Percentiles rank a stretch among this genome's conserved stretches.
Conservation (phyloP, 768 basidiomycete species). For the Guyanaporus albipodus region DNA sequence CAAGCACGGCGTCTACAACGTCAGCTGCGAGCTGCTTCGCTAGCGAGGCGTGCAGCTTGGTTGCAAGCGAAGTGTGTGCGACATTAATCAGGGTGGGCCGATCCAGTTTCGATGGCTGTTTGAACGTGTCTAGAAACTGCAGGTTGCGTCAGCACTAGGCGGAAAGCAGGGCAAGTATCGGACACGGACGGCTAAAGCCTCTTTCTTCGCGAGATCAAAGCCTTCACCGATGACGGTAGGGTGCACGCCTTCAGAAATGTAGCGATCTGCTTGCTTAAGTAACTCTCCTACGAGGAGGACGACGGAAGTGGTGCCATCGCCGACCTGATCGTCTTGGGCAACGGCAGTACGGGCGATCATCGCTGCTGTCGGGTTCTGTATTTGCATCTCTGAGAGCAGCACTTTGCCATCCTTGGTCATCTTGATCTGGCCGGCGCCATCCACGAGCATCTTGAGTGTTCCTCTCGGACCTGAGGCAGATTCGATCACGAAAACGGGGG, state of each 20-base stretch:
- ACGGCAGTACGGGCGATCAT: conserved; percentile 99
- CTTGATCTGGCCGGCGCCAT: conserved; percentile 97
- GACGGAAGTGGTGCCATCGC: conserved; percentile 97
- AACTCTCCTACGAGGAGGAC: conserved; percentile 94
- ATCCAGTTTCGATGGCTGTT: conserved; percentile 72
- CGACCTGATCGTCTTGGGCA: conserved; percentile 98
- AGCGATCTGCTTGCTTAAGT: conserved; percentile 96
- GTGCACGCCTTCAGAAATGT: conserved; percentile 96
- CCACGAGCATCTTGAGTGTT: conserved; percentile 99
- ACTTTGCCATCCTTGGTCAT: conserved; percentile 99
- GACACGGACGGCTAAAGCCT: conserved; percentile 71
- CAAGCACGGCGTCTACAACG: conserved; percentile 91
- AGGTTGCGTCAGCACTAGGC: conserved; percentile 20
- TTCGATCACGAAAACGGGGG: conserved; percentile 26
- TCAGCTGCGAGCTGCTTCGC: conserved; percentile 87
- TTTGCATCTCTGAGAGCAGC: conserved; percentile 98
- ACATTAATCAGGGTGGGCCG: conserved; percentile 90
- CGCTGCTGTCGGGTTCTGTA: conserved; percentile 97
- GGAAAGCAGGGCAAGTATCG: conserved; percentile 9
- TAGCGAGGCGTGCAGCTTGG: conserved; percentile 79
- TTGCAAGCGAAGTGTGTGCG: conserved; percentile 92
- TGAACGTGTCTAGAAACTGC: conserved; percentile 92
- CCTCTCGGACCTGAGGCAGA: conserved; percentile 77
- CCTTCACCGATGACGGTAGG: conserved; percentile 94
- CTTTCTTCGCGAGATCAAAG: conserved; percentile 97